Base-by-base conservation (phyloP, 805 yeast genomes). In the Candida coquimbonensis region DNA sequence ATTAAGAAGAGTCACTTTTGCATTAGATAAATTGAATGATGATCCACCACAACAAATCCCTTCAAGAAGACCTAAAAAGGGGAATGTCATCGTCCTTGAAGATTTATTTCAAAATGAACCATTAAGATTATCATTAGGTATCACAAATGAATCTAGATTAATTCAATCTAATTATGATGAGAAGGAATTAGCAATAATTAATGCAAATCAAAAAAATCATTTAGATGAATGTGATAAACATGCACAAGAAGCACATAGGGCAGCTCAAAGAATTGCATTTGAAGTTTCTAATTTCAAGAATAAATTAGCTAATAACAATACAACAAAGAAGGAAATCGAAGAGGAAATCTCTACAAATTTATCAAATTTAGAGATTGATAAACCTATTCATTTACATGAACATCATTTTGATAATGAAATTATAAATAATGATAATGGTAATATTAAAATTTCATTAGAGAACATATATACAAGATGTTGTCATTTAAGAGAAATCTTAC, bases 31-130 rank as follows among this genome's bases (percentile, higher is more conserved):
- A 43, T 75, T 88, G 49, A 73, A 72, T 0, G 72, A 70, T 50
- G 96, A 90, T 62, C 97, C 97, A 2, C 96, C 96, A 1, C 97
- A 90, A 59, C 96, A 89, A 60, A 85, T 90, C 49, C 97, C 97
- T 2, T 84, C 95, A 2, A 69, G 95, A 57, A 75, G 73, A 49
- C 96, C 97, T 7, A 72, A 82, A 52, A 73, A 75, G 54, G 96
- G 97, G 8, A 83, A 87, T 57, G 89, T 83, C 21, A 71, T 76
- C 11, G 72, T 77, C 16, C 87, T 90, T 0, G 87, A 83, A 38
- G 91, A 86, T 57, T 55, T 83, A 49, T 48, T 68, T 29, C 80
- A 83, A 0, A 78, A 77, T 0, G 54, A 50, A 32, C 81, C 87
- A 0, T 77, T 85, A 19, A 68, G 80, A 50, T 69, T 85, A 31